Percentiles rank a stretch among this genome's conserved stretches.
Evolutionary conservation across 768 basidiomycete genomes (phyloP).

Genomic region (Boletus sp.): DNA sequence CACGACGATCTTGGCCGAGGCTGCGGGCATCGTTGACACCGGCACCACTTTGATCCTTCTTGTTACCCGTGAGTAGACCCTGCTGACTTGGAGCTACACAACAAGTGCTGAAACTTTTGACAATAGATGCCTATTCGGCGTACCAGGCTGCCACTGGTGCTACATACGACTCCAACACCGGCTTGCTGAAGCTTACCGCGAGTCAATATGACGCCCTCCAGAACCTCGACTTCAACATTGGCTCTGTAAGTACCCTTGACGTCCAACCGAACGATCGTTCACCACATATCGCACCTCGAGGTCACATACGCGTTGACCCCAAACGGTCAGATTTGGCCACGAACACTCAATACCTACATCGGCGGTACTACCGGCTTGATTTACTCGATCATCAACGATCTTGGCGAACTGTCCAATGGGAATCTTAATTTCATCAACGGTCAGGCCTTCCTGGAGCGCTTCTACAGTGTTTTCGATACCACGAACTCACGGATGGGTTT

Average conservation of each 20-base stretch:
- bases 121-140: constrained; percentile 38
- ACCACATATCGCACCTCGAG: constrained; percentile 10
- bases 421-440: constrained; percentile 62
- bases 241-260: constrained; percentile 38
- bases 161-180: constrained; percentile 31
- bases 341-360: constrained; percentile 42
- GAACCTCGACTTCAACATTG: constrained; percentile 56
- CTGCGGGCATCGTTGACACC: constrained; percentile 62
- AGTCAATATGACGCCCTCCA: constrained; percentile 51
- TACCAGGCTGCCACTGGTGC: constrained; percentile 50
- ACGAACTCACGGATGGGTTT: constrained; percentile 39
- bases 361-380: constrained; percentile 37
- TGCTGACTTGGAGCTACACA: background rate
- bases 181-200: constrained; percentile 51
- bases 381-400: constrained; percentile 38
- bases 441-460: constrained; percentile 54
- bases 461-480: constrained; percentile 50
- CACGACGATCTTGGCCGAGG: constrained; percentile 42
- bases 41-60: constrained; percentile 54
- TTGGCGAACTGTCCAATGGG: constrained; percentile 40
- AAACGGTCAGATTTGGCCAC: constrained; percentile 44
- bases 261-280: background rate
- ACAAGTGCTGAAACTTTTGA: background rate
- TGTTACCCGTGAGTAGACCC: constrained; percentile 35
- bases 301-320: constrained; percentile 38